Conservation (phyloP, 495 filamentous ascomycete genomes). For the Lentithecium fluviatile region DNA sequence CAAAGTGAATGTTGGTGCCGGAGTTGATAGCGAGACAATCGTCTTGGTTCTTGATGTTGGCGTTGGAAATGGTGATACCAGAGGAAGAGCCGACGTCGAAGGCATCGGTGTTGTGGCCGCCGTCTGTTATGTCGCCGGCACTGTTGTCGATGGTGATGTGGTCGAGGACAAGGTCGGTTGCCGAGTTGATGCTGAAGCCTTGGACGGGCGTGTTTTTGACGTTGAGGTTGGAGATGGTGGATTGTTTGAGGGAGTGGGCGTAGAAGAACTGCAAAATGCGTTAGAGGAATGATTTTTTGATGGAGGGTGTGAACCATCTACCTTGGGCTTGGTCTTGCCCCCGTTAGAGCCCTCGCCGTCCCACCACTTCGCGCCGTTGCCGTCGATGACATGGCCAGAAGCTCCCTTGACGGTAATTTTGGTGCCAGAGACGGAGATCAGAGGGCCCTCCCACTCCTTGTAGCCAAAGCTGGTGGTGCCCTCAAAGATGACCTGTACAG, state of each 20-base stretch:
- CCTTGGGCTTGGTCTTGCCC: conserved; percentile 52
- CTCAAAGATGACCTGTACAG: conserved; percentile 48
- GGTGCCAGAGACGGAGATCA: conserved; percentile 51
- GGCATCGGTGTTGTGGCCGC: conserved; percentile 65
- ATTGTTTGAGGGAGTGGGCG: conserved; percentile 45
- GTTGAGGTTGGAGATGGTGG: conserved; percentile 47
- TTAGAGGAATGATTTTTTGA: neutral
- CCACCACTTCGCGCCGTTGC: conserved; percentile 53
- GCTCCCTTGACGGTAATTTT: conserved; percentile 51
- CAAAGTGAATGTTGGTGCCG: conserved; percentile 42
- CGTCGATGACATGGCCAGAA: conserved; percentile 47
- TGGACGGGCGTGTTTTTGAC: conserved; percentile 64
- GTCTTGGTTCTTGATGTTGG: conserved; percentile 35
- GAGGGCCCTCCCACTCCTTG: conserved; percentile 52
- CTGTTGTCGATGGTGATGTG: conserved; percentile 61
- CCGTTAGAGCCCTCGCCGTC: conserved; percentile 54
- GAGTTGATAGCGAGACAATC: conserved; percentile 37
- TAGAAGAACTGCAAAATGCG: conserved; percentile 48
- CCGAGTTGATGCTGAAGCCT: conserved; percentile 56
- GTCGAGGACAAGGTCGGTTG: conserved; percentile 50
- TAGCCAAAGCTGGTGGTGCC: conserved; percentile 54
- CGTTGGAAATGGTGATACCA: conserved; percentile 44
- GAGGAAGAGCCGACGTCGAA: conserved; percentile 59
- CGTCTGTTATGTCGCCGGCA: conserved; percentile 49
- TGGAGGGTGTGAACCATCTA: neutral